Evolutionary conservation across 1,284 basidiomycete species (phyloP).

Genomic region (Puccinia novopanici): DNA sequence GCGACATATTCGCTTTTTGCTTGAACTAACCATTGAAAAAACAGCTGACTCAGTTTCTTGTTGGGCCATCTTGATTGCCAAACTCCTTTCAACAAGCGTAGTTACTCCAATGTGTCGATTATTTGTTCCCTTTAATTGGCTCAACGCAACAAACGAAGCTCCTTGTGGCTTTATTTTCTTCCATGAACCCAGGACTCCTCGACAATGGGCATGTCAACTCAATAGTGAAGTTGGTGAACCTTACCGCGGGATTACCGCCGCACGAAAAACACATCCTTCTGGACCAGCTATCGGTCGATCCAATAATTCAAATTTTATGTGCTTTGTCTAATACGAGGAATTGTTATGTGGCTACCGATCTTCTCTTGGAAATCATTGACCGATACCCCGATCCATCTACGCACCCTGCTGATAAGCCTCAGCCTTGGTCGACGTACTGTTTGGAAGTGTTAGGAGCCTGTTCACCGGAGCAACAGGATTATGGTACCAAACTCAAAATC

Average conservation of each 20-base stretch:
- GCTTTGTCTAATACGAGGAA: constrained; percentile 7
- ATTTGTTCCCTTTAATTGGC: constrained; percentile 13
- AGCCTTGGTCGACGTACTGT: constrained; percentile 16
- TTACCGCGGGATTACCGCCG: not conserved
- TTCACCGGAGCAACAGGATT: constrained; percentile 1
- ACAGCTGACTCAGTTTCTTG: not conserved
- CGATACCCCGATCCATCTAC: constrained; percentile 1
- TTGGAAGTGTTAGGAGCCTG: not conserved
- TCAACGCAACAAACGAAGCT: constrained; percentile 5
- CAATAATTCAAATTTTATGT: constrained; percentile 16
- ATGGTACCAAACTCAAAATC: constrained; percentile 15
- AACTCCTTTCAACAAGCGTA: not conserved
- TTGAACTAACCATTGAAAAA: not conserved
- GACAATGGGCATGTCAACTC: not conserved
- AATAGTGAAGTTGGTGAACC: constrained; percentile 5
- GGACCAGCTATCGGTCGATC: not conserved
- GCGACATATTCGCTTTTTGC: not conserved
- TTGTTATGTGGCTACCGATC: not conserved
- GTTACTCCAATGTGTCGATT: constrained; percentile 22
- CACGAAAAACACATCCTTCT: constrained; percentile 16
- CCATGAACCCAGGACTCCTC: not conserved
- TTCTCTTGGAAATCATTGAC: constrained; percentile 22
- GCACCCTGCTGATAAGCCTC: not conserved
- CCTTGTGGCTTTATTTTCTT: constrained; percentile 10
- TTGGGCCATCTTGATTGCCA: not conserved